Evolutionary conservation across 1,284 basidiomycete genomes (phyloP).

Genomic region (Ceratobasidium sp.): DNA sequence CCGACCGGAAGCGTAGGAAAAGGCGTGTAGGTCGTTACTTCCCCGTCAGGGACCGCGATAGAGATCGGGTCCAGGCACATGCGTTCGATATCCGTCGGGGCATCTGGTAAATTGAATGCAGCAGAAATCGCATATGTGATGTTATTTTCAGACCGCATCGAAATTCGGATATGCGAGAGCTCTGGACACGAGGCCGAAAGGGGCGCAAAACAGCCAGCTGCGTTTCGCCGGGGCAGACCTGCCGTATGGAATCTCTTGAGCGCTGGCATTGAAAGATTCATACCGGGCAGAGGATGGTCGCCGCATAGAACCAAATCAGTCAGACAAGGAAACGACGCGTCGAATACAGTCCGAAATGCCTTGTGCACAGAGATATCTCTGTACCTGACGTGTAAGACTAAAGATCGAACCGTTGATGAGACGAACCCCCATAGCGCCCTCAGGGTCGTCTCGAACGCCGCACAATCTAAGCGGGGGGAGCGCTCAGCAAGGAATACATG

Average conservation of each 20-base stretch:
- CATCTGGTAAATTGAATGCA: conserved; percentile 17
- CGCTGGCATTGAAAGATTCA: conserved; percentile 1
- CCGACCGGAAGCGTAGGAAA: conserved; percentile 8
- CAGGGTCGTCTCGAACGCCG: conserved; percentile 9
- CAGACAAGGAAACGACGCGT: conserved; percentile 17
- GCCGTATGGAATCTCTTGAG: conserved; percentile 22
- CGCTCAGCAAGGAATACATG: conserved; percentile 22
- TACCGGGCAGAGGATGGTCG: conserved; percentile 11
- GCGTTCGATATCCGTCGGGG: conserved; percentile 7
- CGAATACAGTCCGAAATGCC: conserved; percentile 27
- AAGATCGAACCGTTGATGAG: background rate
- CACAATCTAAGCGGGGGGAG: background rate
- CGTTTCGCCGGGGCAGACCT: conserved; percentile 7
- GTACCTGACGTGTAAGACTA: background rate
- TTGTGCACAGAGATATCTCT: background rate
- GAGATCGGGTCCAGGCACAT: conserved; percentile 27
- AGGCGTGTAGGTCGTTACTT: background rate
- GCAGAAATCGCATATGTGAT: conserved; percentile 25
- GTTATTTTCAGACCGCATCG: conserved; percentile 26
- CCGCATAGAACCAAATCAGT: conserved; percentile 23
- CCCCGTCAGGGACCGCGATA: background rate
- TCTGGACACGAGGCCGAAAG: conserved; percentile 5
- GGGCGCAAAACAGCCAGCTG: conserved; percentile 30
- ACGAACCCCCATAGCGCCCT: conserved; percentile 14
- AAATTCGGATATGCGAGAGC: conserved; percentile 29